Conservation (phyloP, 306 rosid species). For the Vachellia pachyceras region DNA sequence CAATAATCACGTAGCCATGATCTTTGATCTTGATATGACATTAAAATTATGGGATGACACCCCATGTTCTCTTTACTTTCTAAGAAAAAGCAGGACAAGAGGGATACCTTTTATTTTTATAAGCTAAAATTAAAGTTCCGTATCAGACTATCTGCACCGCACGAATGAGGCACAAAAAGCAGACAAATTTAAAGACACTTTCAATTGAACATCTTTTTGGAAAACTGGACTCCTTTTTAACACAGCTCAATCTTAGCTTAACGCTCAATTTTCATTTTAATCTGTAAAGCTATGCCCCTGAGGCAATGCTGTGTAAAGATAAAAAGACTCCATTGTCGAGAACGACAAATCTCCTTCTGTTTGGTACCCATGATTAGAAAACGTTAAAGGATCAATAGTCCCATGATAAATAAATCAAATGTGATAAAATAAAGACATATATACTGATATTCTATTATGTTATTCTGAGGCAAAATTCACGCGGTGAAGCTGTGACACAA, state of each 20-base stretch:
- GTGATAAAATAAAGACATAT: too few relatives aligned
- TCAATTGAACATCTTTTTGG: too few relatives aligned
- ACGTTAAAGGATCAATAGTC: background rate
- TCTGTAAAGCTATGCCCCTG: background rate
- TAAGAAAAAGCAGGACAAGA: constrained; percentile 5
- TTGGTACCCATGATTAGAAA: background rate
- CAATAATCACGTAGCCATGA: background rate
- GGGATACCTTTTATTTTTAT: background rate
- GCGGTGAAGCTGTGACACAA: too few relatives aligned
- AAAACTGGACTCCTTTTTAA: background rate
- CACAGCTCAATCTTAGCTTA: constrained; percentile 9
- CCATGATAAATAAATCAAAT: too few relatives aligned
- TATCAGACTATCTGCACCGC: background rate
- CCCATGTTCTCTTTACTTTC: constrained; percentile 22
- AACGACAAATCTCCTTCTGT: too few relatives aligned
- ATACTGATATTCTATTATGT: too few relatives aligned
- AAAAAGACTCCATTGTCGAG: background rate
- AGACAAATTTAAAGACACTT: background rate
- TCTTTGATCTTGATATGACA: background rate
- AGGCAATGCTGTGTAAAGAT: background rate
- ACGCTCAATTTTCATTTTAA: background rate
- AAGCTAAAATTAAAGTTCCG: constrained; percentile 1
- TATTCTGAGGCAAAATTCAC: too few relatives aligned
- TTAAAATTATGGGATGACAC: constrained; percentile 11
- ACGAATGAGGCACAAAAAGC: constrained; percentile 1